A percentile compares a stretch with the other conserved stretches of the same genome.
Conservation (phyloP, 2,329 filamentous ascomycete species). For the Monilinia vaccinii-corymbosi region DNA sequence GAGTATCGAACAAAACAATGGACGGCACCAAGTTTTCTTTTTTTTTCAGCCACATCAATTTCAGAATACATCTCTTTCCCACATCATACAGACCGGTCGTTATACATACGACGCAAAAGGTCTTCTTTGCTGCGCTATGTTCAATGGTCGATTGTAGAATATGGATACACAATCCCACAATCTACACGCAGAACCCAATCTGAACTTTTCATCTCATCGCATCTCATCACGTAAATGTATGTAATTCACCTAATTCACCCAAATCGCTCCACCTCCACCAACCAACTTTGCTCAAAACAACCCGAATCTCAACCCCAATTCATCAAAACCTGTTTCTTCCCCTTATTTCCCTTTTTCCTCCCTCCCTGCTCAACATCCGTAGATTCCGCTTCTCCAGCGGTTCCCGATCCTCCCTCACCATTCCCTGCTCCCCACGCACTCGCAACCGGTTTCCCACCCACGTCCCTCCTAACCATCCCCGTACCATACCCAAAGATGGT, state of each 20-base stretch:
- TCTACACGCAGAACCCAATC: too few relatives aligned
- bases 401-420: constrained; percentile 18
- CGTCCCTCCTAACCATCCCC: constrained; percentile 47
- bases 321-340: constrained; percentile 50
- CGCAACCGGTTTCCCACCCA: constrained; percentile 23
- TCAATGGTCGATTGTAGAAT: neutral
- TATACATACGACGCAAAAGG: too few relatives aligned
- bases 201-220: neutral
- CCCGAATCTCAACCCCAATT: constrained; percentile 4
- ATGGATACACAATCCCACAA: neutral
- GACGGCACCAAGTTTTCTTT: too few relatives aligned
- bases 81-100: neutral
- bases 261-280: too few relatives aligned
- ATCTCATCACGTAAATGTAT: neutral
- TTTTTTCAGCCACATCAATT: too few relatives aligned
- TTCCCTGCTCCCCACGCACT: constrained; percentile 23
- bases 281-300: neutral
- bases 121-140: neutral
- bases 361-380: constrained; percentile 19
- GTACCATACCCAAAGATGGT: constrained; percentile 54
- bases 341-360: constrained; percentile 50
- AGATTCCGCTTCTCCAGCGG: constrained; percentile 13
- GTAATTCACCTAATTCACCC: neutral
- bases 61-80: neutral
- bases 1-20: too few relatives aligned